Base-by-base conservation (phyloP, 1,284 basidiomycete species). In the Ustilago hordei region DNA sequence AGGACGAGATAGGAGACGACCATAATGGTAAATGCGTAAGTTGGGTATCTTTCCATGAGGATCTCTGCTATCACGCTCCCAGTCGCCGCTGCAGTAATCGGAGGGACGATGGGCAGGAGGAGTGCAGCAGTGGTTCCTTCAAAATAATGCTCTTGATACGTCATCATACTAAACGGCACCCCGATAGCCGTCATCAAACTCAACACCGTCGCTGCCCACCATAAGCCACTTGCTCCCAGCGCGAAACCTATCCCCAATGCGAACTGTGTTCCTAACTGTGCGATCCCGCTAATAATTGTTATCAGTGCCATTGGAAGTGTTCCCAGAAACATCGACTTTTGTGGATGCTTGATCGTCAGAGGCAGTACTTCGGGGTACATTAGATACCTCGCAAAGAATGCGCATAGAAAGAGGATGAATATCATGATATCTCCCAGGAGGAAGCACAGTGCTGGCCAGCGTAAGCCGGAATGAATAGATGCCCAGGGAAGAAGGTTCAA, bases 121-220 rank as follows among this genome's bases (percentile, higher is more conserved):
- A 82, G 38, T 13, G 75, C 70, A 4, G 81, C 81, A 8, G 81
- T 82, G 45, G 74, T 82, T 6, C 71, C 71, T 60, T 78, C 70
- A 47, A 83, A 78, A n/a, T 66, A 65, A 55, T 83, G 81, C 47
- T 70, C 70, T 55, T 83, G 81, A 47, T 78, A 77, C 15, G 76
- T 83, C 76, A 82, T 81, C 71, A 81, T 79, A 55, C 65, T 71
- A 36, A 78, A 83, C 31, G 80, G 80, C 8, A 83, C 69, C 15
- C 75, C 81, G 12, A 81, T 60, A 8, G 71, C 69, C 2, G 66
- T 79, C 12, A 79, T 9, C 28, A 81, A 50, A 47, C 64, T 66
- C 8, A 82, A 12, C 15, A 62, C 66, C 13, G 63, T 64, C 0
- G 74, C 71, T 5, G 56, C 36, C 73, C 80, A 83, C 77, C 79